Conservation (phyloP, 306 rosid species). For the Citrullus amarus region DNA sequence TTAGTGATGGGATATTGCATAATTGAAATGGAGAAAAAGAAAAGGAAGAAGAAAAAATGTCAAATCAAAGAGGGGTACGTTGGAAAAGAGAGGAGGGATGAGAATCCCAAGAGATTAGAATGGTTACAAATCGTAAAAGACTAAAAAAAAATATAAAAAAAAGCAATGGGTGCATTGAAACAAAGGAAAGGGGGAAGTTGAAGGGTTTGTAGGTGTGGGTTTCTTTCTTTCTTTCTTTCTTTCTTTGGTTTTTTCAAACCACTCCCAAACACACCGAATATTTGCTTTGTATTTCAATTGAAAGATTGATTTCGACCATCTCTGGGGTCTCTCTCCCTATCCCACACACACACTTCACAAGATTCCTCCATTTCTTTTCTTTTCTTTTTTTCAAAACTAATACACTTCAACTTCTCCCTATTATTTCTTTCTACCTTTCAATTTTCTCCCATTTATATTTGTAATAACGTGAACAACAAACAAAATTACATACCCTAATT, state of each 20-base stretch:
- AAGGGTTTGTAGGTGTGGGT: too few species aligned
- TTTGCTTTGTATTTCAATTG: constrained; percentile 12
- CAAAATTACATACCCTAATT: too few species aligned
- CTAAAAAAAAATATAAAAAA: not conserved
- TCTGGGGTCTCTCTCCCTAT: not conserved
- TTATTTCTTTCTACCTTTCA: too few species aligned
- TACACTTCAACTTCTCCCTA: too few species aligned
- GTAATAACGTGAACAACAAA: too few species aligned
- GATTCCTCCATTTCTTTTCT: not conserved
- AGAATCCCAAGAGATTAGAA: constrained; percentile 27
- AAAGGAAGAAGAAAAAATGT: not conserved
- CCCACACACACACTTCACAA: not conserved
- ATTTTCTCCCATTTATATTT: too few species aligned
- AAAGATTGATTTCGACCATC: constrained; percentile 17
- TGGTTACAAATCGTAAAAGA: constrained; percentile 14
- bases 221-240: not conserved
- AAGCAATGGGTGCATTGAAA: too few species aligned
- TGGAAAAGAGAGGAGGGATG: not conserved
- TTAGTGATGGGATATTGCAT: not conserved
- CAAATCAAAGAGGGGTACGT: not conserved
- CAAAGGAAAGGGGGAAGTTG: too few species aligned
- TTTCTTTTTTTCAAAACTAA: too few species aligned
- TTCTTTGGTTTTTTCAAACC: not conserved
- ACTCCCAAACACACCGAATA: not conserved
- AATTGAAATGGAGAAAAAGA: not conserved